A percentile compares a stretch with the other conserved stretches of the same genome.
Evolutionary conservation across 371 early-diverging fungal species (phyloP).

Genomic region (Mucor velutinosus): DNA sequence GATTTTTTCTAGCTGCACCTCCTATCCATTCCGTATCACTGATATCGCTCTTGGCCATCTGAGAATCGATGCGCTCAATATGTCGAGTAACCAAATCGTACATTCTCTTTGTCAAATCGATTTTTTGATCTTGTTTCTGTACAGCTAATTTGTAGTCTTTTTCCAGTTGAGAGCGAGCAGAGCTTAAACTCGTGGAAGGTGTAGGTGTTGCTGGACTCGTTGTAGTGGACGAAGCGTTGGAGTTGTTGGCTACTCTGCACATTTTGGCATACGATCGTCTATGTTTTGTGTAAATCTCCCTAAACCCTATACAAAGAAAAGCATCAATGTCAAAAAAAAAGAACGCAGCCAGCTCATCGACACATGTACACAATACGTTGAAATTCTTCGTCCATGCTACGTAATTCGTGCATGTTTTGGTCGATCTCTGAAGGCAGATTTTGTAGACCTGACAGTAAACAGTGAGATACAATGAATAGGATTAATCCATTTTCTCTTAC

Average conservation of each 20-base stretch:
- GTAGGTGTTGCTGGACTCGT: not conserved
- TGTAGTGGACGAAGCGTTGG: not conserved
- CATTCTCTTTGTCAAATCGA: conserved; percentile 51
- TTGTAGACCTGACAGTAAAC: conserved; percentile 35
- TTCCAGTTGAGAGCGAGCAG: conserved; percentile 38
- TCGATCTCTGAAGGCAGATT: conserved; percentile 56
- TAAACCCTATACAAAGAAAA: conserved; percentile 10
- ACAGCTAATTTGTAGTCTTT: conserved; percentile 49
- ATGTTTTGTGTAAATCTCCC: conserved; percentile 28
- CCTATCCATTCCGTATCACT: conserved; percentile 41
- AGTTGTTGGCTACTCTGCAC: conserved; percentile 3
- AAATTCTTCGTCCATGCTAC: conserved; percentile 58
- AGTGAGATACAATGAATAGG: not conserved
- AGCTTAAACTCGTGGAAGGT: conserved; percentile 21
- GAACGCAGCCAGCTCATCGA: not conserved
- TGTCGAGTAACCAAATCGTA: conserved; percentile 52
- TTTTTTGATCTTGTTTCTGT: conserved; percentile 56
- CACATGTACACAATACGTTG: conserved; percentile 29
- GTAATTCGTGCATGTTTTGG: conserved; percentile 57
- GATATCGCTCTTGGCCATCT: conserved; percentile 45
- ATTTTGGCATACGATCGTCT: conserved; percentile 21
- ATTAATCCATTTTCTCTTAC: conserved; percentile 17
- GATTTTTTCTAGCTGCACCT: not conserved
- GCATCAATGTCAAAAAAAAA: not conserved
- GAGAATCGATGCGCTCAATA: conserved; percentile 54